Evolutionary conservation across 495 filamentous ascomycete species (phyloP), one percentile per base, ranked within the genome.

Genomic region (Pseudomonodictys pantanalensis): DNA sequence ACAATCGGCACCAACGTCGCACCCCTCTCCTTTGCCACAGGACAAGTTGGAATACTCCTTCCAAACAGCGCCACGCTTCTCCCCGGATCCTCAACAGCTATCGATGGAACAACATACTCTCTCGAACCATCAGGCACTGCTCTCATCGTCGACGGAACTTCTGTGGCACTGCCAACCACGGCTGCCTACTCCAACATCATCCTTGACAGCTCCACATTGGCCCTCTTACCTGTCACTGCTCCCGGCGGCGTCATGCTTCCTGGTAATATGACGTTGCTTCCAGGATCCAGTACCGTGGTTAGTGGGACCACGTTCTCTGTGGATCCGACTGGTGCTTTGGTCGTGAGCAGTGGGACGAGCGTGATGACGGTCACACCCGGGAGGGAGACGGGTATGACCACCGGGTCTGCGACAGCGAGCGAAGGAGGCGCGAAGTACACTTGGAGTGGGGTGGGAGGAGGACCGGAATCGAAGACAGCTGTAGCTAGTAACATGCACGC

Each of bases 1-100:
- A 35, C 32, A 3, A 23, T 58, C 15, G 43, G 32, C 1, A 49
- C 42, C 4, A 35, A 53, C 4, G 28, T 20, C 15, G n/a, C 43
- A 2, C 35, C 50, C 17, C n/a, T 53, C 15, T 53, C 50, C 18
- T 28, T 41, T 8, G 26, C 29, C 3, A 18, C 45, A 23, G 17
- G 18, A 5, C 24, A 2, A 22, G 22, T 8, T 26, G 56, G 46
- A 2, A 43, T 68, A 3, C 44, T 66, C 26, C 46, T 68, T 1
- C 62, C 66, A 18, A 59, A 62, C 39, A 53, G 62, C 28, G 58
- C 49, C 8, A 66, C 62, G 15, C 41, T 68, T 23, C 44, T 42
- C 32, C 44, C 55, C 17, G 55, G 55, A 12, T 39, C 44, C n/a
- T 12, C 32, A 22, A 58, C 55, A 2, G 42, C 29, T 3, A 10